Base-by-base conservation (phyloP, 2,329 filamentous ascomycete genomes). In the Claviceps fusiformis region DNA sequence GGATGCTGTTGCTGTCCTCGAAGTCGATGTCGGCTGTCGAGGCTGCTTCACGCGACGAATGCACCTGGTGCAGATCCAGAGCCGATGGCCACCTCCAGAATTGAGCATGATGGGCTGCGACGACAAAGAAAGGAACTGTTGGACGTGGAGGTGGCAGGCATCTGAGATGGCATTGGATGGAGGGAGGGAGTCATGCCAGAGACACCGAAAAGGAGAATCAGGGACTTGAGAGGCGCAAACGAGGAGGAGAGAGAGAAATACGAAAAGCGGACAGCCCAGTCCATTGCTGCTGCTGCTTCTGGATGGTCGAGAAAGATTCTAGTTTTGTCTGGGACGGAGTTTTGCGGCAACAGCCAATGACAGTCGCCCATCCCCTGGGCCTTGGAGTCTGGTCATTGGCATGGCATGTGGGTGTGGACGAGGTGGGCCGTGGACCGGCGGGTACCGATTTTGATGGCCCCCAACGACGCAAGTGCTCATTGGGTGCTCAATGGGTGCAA, bases 31-130 rank as follows among this genome's bases (percentile, higher is more conserved):
- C n/a, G 50, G 33, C 24, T 19, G 50, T n/a, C 43, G 33, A 3
- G 62, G 63, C 62, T 62, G 67, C 54, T 65, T 64, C 54, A 65
- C 65, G 60, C 72, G 73, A 61, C 68, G 69, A 59, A 80, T 71
- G 68, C 83, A 87, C 69, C 69, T 73, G 54, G 79, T 73, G 71
- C 82, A 86, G 61, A 83, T 76, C 83, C 83, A 85, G 59, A 77
- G 71, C 68, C 71, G 73, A 29, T 61, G 65, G 52, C 54, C 47
- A 57, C 63, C 19, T 58, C 63, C 58, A 50, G 64, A 61, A 52
- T 54, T 63, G 45, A 69, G 59, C 67, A 69, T 69, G 55, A 29
- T 53, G 49, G 35, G 43, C 45, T 3, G 6, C 15, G 29, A 53
- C 37, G 17, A 29, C 37, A 31, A 39, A 45, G 13, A 11, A 46